phyloP scores from a whole-genome alignment of 2,329 filamentous ascomycete genomes.

The Apiospora malaysiana region DNA sequence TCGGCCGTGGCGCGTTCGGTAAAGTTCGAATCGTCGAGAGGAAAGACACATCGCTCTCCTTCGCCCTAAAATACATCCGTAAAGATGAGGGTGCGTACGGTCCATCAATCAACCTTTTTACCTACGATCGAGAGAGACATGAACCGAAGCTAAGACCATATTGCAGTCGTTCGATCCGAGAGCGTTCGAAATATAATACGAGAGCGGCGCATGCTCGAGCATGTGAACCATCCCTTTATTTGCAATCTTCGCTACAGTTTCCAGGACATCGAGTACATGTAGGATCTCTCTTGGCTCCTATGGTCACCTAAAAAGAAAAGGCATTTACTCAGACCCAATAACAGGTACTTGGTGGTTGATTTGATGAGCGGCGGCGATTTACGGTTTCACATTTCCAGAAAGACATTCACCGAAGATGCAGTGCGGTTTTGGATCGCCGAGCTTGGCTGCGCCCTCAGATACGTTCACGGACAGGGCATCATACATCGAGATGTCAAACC shows the following conservation, averaged over 20 bases:
- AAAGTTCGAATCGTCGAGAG: slow-evolving; percentile 98
- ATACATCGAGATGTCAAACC: slow-evolving; percentile 93
- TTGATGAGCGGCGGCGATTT: slow-evolving; percentile 97
- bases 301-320: not conserved
- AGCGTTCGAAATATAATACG: slow-evolving; percentile 98
- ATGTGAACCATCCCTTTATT: slow-evolving; percentile 96
- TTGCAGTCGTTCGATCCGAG: slow-evolving; percentile 88
- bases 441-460: slow-evolving; percentile 86
- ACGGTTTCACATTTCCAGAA: slow-evolving; percentile 96
- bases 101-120: not conserved
- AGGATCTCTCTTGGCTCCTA: slow-evolving; percentile 43
- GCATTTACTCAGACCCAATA: slow-evolving; percentile 43
- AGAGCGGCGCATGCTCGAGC: slow-evolving; percentile 96
- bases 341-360: slow-evolving; percentile 96
- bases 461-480: slow-evolving; percentile 85
- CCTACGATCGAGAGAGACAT: not conserved
- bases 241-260: slow-evolving; percentile 99
- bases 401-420: slow-evolving; percentile 96
- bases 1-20: slow-evolving; percentile 96
- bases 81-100: slow-evolving; percentile 87
- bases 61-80: slow-evolving; percentile 96
- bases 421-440: slow-evolving; percentile 97
- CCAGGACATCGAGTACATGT: slow-evolving; percentile 99
- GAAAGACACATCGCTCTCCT: slow-evolving; percentile 92
- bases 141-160: not conserved